Base-by-base conservation (phyloP, 2,329 filamentous ascomycete genomes). In the Sclerotinia trifoliorum region DNA sequence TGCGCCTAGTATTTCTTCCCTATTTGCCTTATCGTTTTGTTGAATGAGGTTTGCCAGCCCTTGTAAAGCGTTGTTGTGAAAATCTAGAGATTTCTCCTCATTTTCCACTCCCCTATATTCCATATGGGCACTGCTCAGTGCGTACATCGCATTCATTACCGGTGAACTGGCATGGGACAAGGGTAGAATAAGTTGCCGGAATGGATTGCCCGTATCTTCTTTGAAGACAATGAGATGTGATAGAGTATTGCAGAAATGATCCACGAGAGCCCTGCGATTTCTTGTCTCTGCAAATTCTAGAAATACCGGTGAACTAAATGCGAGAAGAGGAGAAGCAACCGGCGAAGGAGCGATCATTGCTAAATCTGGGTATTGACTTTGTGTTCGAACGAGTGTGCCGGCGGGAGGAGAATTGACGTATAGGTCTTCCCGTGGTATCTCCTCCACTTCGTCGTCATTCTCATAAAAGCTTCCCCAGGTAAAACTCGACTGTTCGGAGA, bases 71-170 rank as follows among this genome's bases (percentile, higher is more conserved):
- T 82, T 80, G 69, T 84, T 86, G 71, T 89, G 86, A 71, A 88
- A 88, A 69, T 82, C 82, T 1, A 87, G 77, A 48, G 86, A 87
- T 72, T 82, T 84, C 72, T 88, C 85, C 63, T 73, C 70, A 32
- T 83, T 83, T 26, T 82, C 78, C 10, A 86, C 79, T 1, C 84
- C 84, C 32, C 85, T 80, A 60, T 85, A 92, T 67, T 94, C 90
- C 69, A 96, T 81, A 77, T 97, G 95, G 69, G 93, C 94, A 68
- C 90, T 91, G 0, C 93, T 87, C 6, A 97, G 81, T 0, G 93
- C 93, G 68, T 91, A 93, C 70, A 97, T 90, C 15, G 93, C 92
- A 75, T 95, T 92, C 77, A 91, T 90, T 4, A 97, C 83, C 0
- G 85, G 83, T 0, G 80, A 80, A 74, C 84, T 86, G 54, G 75